Conservation (phyloP, 768 basidiomycete species). For the Suillus sp. region DNA sequence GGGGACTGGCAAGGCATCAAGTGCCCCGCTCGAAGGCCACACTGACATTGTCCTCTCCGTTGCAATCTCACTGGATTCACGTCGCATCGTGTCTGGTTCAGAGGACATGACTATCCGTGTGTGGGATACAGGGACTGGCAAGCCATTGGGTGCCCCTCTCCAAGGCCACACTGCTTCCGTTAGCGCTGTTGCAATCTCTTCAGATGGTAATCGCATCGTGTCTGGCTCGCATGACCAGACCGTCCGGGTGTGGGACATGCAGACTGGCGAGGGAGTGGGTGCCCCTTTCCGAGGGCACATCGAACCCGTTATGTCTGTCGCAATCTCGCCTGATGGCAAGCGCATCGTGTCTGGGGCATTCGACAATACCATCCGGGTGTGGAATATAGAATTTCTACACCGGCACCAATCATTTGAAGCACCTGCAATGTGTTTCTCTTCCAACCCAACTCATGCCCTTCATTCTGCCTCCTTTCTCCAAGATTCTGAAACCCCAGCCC, state of each 20-base stretch:
- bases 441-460: neutral
- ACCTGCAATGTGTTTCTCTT: neutral
- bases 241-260: neutral
- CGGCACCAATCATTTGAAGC: too few relatives aligned
- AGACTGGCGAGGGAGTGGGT: neutral
- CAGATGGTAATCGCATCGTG: neutral
- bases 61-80: neutral
- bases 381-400: neutral
- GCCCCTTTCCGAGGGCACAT: conserved; percentile 8
- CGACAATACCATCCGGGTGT: conserved; percentile 5
- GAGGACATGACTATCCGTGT: neutral
- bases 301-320: conserved; percentile 11
- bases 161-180: neutral
- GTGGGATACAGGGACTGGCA: neutral
- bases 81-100: neutral
- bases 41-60: neutral
- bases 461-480: neutral
- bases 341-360: neutral
- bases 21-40: neutral
- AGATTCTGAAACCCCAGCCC: neutral
- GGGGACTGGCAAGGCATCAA: neutral
- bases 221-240: conserved; percentile 4
- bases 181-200: neutral
- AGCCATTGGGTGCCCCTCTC: neutral
- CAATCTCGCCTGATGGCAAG: conserved; percentile 16